A percentile compares a stretch with the other conserved stretches of the same genome.
These are phyloP conservation scores for Blastosporella zonata DNA, from an alignment of 1,284 basidiomycete genomes.

Conservation along the genomic window DNA sequence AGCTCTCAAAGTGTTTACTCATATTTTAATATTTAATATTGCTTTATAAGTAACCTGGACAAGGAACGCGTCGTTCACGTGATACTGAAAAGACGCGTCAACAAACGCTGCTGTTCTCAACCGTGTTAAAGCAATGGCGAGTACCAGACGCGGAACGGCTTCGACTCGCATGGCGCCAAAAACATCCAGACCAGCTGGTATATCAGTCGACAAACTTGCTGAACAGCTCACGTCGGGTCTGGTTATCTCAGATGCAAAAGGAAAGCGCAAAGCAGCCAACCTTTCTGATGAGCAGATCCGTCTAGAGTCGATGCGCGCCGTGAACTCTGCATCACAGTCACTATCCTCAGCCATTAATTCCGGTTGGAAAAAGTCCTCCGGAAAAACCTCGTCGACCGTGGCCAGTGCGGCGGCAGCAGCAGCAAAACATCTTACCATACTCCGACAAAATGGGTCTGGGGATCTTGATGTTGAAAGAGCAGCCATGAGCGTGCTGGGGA, in stretches of 20 bases:
- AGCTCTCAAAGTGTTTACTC: too few relatives aligned
- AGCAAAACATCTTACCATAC: constrained; percentile 38
- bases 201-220: constrained; percentile 16
- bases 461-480: constrained; percentile 72
- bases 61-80: constrained; percentile 16
- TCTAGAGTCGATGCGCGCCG: constrained; percentile 49
- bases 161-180: constrained; percentile 7
- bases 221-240: constrained; percentile 29
- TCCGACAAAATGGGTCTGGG: constrained; percentile 44
- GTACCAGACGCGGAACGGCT: constrained; percentile 1
- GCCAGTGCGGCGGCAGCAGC: constrained; percentile 31
- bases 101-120: neutral
- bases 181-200: neutral
- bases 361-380: constrained; percentile 50
- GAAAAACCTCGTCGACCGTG: constrained; percentile 23
- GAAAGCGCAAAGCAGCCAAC: constrained; percentile 28
- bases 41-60: too few relatives aligned
- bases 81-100: neutral
- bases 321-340: constrained; percentile 59
- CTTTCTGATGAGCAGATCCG: constrained; percentile 20
- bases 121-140: constrained; percentile 6
- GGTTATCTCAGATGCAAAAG: constrained; percentile 29
- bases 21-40: too few relatives aligned
- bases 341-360: constrained; percentile 51
- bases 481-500: constrained; percentile 60